Evolutionary conservation across 2,329 filamentous ascomycete genomes (phyloP).

Genomic region (Apiospora kogelbergensis): DNA sequence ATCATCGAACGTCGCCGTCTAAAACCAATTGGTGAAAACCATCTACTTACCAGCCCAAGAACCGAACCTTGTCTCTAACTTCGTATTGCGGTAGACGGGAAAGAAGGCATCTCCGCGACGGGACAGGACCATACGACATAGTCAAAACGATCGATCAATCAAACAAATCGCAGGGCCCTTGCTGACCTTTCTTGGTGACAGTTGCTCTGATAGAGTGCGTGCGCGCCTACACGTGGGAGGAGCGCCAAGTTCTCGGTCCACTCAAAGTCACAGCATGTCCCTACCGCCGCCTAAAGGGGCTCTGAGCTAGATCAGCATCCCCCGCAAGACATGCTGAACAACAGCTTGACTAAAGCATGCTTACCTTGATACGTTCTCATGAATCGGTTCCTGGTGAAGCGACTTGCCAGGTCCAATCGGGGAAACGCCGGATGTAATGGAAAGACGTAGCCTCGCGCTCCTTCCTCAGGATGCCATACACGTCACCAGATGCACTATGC

Average conservation of each 20-base stretch:
- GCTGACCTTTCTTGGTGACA: background rate
- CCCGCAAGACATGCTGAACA: background rate
- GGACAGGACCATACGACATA: conserved; percentile 60
- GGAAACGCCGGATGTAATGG: background rate
- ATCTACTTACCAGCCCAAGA: conserved; percentile 79
- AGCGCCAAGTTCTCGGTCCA: background rate
- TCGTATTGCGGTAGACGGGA: conserved; percentile 53
- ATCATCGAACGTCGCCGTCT: background rate
- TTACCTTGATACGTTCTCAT: background rate
- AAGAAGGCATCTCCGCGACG: conserved; percentile 66
- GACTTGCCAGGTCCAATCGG: background rate
- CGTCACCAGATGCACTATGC: too few species aligned
- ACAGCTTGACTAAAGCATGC: background rate
- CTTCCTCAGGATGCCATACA: too few species aligned
- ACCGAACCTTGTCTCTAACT: conserved; percentile 79
- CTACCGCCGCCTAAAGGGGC: background rate
- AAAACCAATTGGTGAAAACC: conserved; percentile 9
- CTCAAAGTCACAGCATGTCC: background rate
- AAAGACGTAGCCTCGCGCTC: background rate
- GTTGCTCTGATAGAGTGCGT: background rate
- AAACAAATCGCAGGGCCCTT: background rate
- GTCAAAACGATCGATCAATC: background rate
- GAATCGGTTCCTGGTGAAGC: background rate
- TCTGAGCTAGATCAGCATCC: background rate
- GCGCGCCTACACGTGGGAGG: background rate